Evolutionary conservation across 345 rosid species (phyloP).

Genomic region (Brassica cretica): DNA sequence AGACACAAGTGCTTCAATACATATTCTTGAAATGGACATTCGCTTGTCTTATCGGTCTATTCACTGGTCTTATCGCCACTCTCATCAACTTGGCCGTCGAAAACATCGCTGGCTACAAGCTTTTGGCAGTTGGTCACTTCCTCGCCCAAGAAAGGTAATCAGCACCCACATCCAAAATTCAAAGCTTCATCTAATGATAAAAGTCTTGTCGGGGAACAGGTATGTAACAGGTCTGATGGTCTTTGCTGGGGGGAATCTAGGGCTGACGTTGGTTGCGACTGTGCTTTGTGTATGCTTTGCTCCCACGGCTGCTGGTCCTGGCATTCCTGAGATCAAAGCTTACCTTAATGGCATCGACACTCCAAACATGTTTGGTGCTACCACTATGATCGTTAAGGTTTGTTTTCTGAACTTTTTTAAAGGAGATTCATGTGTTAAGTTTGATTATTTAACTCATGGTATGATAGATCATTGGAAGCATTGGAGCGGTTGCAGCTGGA

Average conservation of each 20-base stretch:
- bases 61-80: slow-evolving; percentile 83
- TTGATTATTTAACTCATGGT: not conserved
- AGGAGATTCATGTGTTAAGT: not conserved
- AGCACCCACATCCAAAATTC: not conserved
- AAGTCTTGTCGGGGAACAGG: slow-evolving; percentile 45
- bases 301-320: slow-evolving; percentile 96
- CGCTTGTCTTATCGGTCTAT: slow-evolving; percentile 78
- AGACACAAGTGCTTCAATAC: slow-evolving; percentile 75
- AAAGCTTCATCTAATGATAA: not conserved
- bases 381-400: slow-evolving; percentile 85
- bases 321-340: slow-evolving; percentile 95
- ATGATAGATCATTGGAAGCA: slow-evolving; percentile 79
- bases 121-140: slow-evolving; percentile 64
- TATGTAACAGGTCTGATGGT: slow-evolving; percentile 58
- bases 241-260: slow-evolving; percentile 61
- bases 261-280: slow-evolving; percentile 63
- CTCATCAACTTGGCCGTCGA: slow-evolving; percentile 83
- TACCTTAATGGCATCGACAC: slow-evolving; percentile 95
- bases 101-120: slow-evolving; percentile 92
- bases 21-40: slow-evolving; percentile 77
- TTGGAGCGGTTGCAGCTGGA: slow-evolving; percentile 87
- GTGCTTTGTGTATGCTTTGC: slow-evolving; percentile 80
- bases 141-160: slow-evolving; percentile 60
- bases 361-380: slow-evolving; percentile 84
- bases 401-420: slow-evolving; percentile 11